Percentiles rank a stretch among this genome's conserved stretches.
phyloP scores from a whole-genome alignment of 1,284 basidiomycete species.

The Phlebopus sp. region DNA sequence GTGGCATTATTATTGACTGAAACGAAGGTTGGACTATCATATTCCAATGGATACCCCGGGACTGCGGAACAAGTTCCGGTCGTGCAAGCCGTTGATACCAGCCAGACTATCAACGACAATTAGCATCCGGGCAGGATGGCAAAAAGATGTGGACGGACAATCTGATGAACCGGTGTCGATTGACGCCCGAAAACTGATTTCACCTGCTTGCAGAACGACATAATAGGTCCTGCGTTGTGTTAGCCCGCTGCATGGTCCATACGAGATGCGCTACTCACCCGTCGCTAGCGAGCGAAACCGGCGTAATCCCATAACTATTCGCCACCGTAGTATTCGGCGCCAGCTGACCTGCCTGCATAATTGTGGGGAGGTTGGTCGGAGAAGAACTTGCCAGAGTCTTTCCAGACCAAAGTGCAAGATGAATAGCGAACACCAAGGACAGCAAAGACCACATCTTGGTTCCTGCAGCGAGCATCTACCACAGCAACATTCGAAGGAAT shows the following conservation, averaged over 20 bases:
- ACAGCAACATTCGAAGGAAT: conserved; percentile 21
- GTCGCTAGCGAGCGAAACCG: conserved; percentile 44
- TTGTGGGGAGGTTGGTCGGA: conserved; percentile 10
- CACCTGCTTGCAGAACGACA: conserved; percentile 53
- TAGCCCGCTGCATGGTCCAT: conserved; percentile 13
- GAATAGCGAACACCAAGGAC: conserved; percentile 6
- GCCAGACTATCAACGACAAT: conserved; percentile 46
- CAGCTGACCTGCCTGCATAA: conserved; percentile 12
- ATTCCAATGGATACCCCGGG: conserved; percentile 66
- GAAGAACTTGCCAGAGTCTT: conserved; percentile 6
- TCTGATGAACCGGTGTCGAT: conserved; percentile 72
- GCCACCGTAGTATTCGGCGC: conserved; percentile 14
- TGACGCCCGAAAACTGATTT: conserved; percentile 63
- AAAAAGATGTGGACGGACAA: conserved; percentile 14
- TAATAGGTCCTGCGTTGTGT: conserved; percentile 59
- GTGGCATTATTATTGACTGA: conserved; percentile 60
- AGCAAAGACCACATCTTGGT: conserved; percentile 18
- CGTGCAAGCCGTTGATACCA: conserved; percentile 62
- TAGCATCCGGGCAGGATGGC: neutral
- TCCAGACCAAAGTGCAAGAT: conserved; percentile 12
- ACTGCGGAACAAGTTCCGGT: conserved; percentile 48
- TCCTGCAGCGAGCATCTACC: conserved; percentile 9
- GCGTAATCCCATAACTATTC: conserved; percentile 34
- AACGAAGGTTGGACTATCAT: conserved; percentile 61
- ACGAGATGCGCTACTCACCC: conserved; percentile 35